A percentile compares a stretch with the other conserved stretches of the same genome.
Conservation (phyloP, 2,329 filamentous ascomycete genomes). For the Alternaria triticimaculans region DNA sequence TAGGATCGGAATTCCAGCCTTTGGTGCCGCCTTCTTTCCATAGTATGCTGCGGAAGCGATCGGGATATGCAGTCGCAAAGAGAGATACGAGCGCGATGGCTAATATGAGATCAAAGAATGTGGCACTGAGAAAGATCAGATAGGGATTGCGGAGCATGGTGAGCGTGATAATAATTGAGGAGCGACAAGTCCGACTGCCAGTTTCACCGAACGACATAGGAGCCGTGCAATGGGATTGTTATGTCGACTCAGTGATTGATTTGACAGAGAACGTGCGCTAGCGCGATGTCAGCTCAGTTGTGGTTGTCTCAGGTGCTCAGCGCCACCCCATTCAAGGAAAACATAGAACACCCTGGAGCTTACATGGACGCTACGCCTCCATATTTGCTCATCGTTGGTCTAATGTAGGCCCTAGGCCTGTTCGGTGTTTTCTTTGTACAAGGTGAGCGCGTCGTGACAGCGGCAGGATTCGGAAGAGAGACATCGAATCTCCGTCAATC, state of each 20-base stretch:
- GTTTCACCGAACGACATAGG: background rate
- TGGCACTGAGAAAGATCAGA: constrained; percentile 1
- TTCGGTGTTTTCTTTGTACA: no score
- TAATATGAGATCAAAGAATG: constrained; percentile 11
- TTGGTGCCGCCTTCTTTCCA: constrained; percentile 20
- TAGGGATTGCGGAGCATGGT: background rate
- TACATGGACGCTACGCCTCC: no score
- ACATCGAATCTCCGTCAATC: background rate
- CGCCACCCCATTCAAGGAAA: no score
- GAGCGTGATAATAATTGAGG: background rate
- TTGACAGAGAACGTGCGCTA: background rate
- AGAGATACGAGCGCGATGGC: constrained; percentile 13
- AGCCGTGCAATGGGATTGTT: background rate
- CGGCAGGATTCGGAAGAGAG: background rate
- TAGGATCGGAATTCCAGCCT: constrained; percentile 28
- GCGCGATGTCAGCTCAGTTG: background rate
- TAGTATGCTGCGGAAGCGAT: constrained; percentile 11
- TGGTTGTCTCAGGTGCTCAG: background rate
- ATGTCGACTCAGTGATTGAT: background rate
- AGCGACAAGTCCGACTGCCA: background rate
- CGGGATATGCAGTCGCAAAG: constrained; percentile 15
- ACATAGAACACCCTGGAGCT: no score
- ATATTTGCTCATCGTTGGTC: no score
- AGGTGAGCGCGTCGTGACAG: background rate
- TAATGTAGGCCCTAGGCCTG: no score